Percentiles rank a stretch among this genome's conserved stretches.
phyloP scores from a whole-genome alignment of 2,329 filamentous ascomycete genomes.

The Zarea fungicola region DNA sequence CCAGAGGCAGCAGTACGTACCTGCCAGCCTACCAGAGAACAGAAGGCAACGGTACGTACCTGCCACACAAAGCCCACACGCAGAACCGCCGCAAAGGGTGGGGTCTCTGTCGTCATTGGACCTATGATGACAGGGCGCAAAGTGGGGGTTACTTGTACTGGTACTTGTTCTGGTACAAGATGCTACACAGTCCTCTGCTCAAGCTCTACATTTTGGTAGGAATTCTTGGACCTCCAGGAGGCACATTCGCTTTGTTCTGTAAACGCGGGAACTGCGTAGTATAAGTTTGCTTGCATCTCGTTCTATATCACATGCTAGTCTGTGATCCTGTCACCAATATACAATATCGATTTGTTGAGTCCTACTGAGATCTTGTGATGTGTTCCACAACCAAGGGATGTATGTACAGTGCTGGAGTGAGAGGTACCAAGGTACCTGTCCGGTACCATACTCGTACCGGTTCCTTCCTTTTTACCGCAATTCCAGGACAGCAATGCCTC shows the following conservation, averaged over 20 bases:
- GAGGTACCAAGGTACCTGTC: background rate
- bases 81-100: conserved; percentile 14
- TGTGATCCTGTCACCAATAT: no score
- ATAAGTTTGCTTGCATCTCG: no score
- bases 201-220: no score
- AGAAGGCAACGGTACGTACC: conserved; percentile 4
- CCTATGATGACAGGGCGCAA: conserved; percentile 11
- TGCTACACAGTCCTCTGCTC: background rate
- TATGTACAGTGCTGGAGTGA: no score
- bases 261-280: no score
- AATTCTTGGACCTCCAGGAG: conserved; percentile 12
- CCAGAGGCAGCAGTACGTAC: no score
- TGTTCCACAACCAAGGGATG: no score
- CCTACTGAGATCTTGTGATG: no score
- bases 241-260: no score
- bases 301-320: no score
- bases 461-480: background rate
- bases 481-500: background rate
- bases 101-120: conserved; percentile 13
- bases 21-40: background rate
- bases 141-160: conserved; percentile 10
- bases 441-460: background rate
- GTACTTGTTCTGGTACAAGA: no score
- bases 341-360: no score
- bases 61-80: background rate